phyloP scores from a whole-genome alignment of 1,284 basidiomycete species.

The Omphalotus olearius region DNA sequence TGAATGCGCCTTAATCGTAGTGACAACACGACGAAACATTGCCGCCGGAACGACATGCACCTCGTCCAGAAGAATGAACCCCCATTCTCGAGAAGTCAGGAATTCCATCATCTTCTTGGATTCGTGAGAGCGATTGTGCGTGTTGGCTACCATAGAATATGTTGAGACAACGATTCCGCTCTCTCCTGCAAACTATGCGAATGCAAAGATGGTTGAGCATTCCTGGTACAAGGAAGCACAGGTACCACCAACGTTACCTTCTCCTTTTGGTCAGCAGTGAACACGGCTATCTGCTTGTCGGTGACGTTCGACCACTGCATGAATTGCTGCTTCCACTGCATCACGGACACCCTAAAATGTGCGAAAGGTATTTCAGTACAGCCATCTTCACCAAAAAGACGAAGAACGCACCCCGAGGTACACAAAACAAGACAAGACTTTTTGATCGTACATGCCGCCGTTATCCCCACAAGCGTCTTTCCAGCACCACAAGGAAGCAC shows the following conservation, averaged over 20 bases:
- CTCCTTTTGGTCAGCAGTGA: slow-evolving; percentile 95
- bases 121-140: slow-evolving; percentile 92
- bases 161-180: slow-evolving; percentile 97
- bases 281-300: slow-evolving; percentile 91
- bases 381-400: slow-evolving; percentile 14
- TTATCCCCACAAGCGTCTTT: slow-evolving; percentile 98
- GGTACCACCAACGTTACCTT: slow-evolving; percentile 50
- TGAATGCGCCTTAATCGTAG: slow-evolving; percentile 95
- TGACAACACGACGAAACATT: slow-evolving; percentile 95
- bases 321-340: slow-evolving; percentile 98
- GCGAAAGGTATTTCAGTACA: slow-evolving; percentile 9
- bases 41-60: slow-evolving; percentile 97
- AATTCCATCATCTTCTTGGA: slow-evolving; percentile 99
- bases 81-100: slow-evolving; percentile 92
- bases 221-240: not conserved
- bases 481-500: slow-evolving; percentile 98
- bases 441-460: slow-evolving; percentile 98
- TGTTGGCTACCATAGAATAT: slow-evolving; percentile 98
- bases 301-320: slow-evolving; percentile 97
- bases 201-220: slow-evolving; percentile 13
- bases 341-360: slow-evolving; percentile 79
- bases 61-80: slow-evolving; percentile 91
- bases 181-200: slow-evolving; percentile 78
- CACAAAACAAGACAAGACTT: slow-evolving; percentile 98
- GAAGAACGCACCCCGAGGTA: slow-evolving; percentile 51